Percentiles rank a stretch among this genome's conserved stretches.
Conservation (phyloP, 1,284 basidiomycete genomes). For the Pseudozyma sp. region DNA sequence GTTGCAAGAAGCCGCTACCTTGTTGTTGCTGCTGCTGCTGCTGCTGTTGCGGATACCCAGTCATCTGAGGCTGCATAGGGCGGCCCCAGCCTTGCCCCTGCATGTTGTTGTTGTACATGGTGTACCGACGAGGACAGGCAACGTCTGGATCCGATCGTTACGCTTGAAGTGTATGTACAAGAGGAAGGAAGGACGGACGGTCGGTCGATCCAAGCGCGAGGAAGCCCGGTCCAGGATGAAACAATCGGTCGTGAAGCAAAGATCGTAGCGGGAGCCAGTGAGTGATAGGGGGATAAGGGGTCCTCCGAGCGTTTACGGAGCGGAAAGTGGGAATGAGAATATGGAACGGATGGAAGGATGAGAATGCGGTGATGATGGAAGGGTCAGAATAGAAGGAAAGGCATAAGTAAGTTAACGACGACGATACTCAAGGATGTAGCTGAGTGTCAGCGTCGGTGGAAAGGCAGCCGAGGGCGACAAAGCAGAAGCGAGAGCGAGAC, state of each 20-base stretch:
- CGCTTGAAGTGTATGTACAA: neutral
- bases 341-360: too few species aligned
- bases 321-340: too few species aligned
- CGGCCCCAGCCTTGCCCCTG: constrained; percentile 59
- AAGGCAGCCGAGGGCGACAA: too few species aligned
- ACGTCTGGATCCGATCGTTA: constrained; percentile 18
- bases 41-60: constrained; percentile 55
- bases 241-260: neutral
- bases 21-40: constrained; percentile 53
- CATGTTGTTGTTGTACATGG: constrained; percentile 62
- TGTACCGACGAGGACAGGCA: constrained; percentile 2
- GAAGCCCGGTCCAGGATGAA: neutral
- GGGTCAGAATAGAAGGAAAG: too few species aligned
- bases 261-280: neutral
- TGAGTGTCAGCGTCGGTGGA: too few species aligned
- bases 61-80: constrained; percentile 55
- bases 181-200: neutral
- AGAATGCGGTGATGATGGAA: too few species aligned
- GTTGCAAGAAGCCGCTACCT: constrained; percentile 49
- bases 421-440: too few species aligned
- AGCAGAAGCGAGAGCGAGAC: too few species aligned
- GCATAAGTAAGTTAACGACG: too few species aligned
- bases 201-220: neutral
- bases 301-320: too few species aligned
- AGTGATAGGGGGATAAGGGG: neutral